Conservation (phyloP, 805 yeast species). For the Zygoascus flipseniorum region DNA sequence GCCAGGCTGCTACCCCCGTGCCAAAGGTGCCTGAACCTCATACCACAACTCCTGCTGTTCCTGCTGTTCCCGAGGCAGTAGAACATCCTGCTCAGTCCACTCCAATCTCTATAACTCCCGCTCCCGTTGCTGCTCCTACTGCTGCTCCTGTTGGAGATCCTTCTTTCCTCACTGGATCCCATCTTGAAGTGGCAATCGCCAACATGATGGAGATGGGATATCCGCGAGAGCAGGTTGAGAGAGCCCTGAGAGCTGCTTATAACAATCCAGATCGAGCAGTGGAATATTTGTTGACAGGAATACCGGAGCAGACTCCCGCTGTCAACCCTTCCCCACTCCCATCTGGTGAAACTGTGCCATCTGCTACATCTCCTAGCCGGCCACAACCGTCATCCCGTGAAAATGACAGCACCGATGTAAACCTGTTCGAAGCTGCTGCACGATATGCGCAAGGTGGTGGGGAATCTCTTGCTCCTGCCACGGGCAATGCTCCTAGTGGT, state of each 20-base stretch:
- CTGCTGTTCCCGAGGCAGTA: slow-evolving; percentile 14
- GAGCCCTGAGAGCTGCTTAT: slow-evolving; percentile 89
- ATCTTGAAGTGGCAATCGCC: slow-evolving; percentile 67
- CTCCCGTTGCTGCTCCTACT: slow-evolving; percentile 20
- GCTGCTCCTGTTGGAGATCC: slow-evolving; percentile 28
- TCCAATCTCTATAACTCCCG: slow-evolving; percentile 20
- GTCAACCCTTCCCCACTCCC: slow-evolving; percentile 21
- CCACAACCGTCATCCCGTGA: slow-evolving; percentile 4
- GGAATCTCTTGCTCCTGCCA: slow-evolving; percentile 36
- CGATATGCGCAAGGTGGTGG: slow-evolving; percentile 20
- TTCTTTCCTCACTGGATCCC: slow-evolving; percentile 57
- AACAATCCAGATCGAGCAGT: slow-evolving; percentile 98
- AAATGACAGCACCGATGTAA: slow-evolving; percentile 19
- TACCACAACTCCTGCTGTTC: slow-evolving; percentile 22
- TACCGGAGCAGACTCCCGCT: slow-evolving; percentile 53
- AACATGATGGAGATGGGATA: slow-evolving; percentile 96
- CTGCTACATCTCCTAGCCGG: slow-evolving; percentile 1
- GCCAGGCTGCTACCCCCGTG: slow-evolving; percentile 23
- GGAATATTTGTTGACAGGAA: slow-evolving; percentile 83
- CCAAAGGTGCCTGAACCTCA: slow-evolving; percentile 7
- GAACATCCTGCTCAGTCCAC: slow-evolving; percentile 24
- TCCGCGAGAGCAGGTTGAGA: slow-evolving; percentile 76
- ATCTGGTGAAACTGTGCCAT: slow-evolving; percentile 19
- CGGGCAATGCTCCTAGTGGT: slow-evolving; percentile 18
- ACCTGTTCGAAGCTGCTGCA: slow-evolving; percentile 33